phyloP scores from a whole-genome alignment of 805 yeast genomes.

The Blastobotrys mokoenaii region DNA sequence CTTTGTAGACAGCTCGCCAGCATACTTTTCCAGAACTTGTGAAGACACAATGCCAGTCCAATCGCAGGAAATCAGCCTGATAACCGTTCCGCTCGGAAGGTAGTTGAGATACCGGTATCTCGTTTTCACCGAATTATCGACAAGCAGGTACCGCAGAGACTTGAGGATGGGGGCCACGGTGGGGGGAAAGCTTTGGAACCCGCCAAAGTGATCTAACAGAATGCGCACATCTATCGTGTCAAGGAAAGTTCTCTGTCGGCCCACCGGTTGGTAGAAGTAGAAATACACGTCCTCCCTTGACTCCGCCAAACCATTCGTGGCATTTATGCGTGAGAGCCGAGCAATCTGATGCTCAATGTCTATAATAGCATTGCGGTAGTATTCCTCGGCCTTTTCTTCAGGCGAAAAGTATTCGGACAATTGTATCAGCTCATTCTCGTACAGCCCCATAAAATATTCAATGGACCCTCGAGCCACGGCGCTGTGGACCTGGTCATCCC shows the following conservation, averaged over 20 bases:
- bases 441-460: background rate
- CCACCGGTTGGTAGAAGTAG: slow-evolving; percentile 9
- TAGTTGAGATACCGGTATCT: slow-evolving; percentile 8
- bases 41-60: slow-evolving; percentile 1
- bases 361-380: background rate
- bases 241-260: slow-evolving; percentile 4
- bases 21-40: background rate
- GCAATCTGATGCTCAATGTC: background rate
- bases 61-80: slow-evolving; percentile 2
- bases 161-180: background rate
- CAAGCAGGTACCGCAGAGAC: background rate
- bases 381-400: background rate
- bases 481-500: background rate
- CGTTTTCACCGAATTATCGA: slow-evolving; percentile 1
- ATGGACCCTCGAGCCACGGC: background rate
- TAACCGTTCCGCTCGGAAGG: slow-evolving; percentile 6
- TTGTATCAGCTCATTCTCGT: background rate
- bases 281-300: slow-evolving; percentile 2
- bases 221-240: slow-evolving; percentile 5
- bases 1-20: background rate
- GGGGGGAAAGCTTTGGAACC: slow-evolving; percentile 6
- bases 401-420: background rate
- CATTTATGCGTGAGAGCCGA: background rate
- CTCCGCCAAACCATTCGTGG: background rate
- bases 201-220: slow-evolving; percentile 3